Evolutionary conservation across 202 grass and related monocot genomes (phyloP), one percentile per base, ranked within the genome.

Genomic region (Setaria viridis): DNA sequence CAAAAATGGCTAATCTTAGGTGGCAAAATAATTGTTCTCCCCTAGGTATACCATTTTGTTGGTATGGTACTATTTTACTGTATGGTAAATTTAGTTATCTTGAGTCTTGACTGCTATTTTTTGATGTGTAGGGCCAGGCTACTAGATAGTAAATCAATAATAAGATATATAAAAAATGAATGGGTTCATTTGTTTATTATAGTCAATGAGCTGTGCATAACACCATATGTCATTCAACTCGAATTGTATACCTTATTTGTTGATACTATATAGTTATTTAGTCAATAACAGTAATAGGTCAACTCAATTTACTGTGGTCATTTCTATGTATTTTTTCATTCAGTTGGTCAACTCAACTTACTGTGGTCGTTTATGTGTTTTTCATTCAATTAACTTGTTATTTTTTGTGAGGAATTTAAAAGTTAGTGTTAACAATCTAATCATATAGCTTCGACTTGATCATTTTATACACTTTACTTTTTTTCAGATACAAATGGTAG

Each of bases 401-500:
- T 0, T 39, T 76, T 56, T 42, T 42, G 51, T 6, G 11, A 57
- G 17, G 33, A 58, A 25, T 59, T 76, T n/a, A 33, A 17, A 49
- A 77, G 62, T 12, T 63, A 33, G 29, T 54, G 55, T 21, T 53
- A 70, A 47, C 17, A 66, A 60, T 37, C 51, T 62, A 50, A 67
- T 67, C 46, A 2, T 76, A 9, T 56, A 57, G 8, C 32, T 9
- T 49, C 33, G 12, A 15, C 70, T n/a, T 78, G 45, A 50, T 57
- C 20, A 25, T 50, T 11, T 72, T 16, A 48, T 16, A 32, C 25
- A 42, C 3, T 92, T 50, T 76, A 68, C 48, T 72, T 75, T 67
- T 35, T 78, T 88, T 62, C 85, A 93, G 88, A 93, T 90, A 46
- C 12, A 70, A 71, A 80, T 51, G 82, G 91, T 65, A 93, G 58